These are phyloP conservation scores for Camelina neglecta DNA, from an alignment of 345 rosid genomes.

Conservation along the genomic window DNA sequence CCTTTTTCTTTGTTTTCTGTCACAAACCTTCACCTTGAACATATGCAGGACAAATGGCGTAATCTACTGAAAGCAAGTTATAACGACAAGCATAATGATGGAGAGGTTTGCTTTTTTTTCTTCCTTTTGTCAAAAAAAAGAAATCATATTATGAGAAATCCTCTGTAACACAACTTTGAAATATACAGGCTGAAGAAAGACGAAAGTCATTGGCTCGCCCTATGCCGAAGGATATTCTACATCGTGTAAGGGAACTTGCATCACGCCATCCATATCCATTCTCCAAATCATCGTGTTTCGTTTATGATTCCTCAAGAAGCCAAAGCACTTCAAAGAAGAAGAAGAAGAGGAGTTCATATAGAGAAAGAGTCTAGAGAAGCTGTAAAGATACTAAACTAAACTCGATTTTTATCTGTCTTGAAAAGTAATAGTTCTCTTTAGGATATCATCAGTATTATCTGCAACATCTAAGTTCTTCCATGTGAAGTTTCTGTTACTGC, in stretches of 20 bases:
- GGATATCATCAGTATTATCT: conserved; percentile 6
- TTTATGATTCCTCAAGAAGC: conserved; percentile 44
- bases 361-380: conserved; percentile 1
- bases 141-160: neutral
- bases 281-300: conserved; percentile 16
- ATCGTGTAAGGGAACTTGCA: conserved; percentile 72
- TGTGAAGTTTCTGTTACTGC: conserved; percentile 23
- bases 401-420: conserved; percentile 1
- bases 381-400: neutral
- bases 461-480: conserved; percentile 8
- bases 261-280: conserved; percentile 69
- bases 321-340: conserved; percentile 38
- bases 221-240: conserved; percentile 63
- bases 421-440: conserved; percentile 5
- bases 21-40: neutral
- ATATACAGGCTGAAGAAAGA: conserved; percentile 58
- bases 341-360: conserved; percentile 28
- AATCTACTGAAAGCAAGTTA: conserved; percentile 78
- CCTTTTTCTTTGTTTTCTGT: neutral
- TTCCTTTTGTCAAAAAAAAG: neutral
- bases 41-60: conserved; percentile 89
- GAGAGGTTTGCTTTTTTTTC: conserved; percentile 54
- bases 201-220: conserved; percentile 47
- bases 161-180: conserved; percentile 15
- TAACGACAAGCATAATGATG: conserved; percentile 45